Evolutionary conservation across 2,329 filamentous ascomycete species (phyloP), one percentile per base, ranked within the genome.

Genomic region (Thermothelomyces thermophilus): DNA sequence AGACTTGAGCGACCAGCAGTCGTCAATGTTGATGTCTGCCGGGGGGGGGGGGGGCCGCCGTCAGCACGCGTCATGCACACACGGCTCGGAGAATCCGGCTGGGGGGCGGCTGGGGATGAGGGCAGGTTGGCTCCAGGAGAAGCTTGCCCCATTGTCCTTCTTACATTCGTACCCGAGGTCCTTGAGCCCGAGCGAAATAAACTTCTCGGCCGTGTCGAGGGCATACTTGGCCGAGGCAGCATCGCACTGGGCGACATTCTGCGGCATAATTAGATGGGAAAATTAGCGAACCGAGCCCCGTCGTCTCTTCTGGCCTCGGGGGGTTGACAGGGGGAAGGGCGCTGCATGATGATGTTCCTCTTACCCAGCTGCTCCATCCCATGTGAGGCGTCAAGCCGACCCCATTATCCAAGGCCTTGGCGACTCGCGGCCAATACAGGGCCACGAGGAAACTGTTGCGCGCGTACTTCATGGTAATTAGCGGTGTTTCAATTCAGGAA

Each of bases 1-100:
- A 10, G 22, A 22, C 24, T 33, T 44, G 24, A 41, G 51, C 1
- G 48, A 40, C 56, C 56, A 58, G 42, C 56, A 58, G 46, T 58
- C 54, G 45, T 58, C 56, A 16, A 58, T 58, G 49, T 58, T 58
- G 51, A 58, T 40, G 41, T 58, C 51, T 53, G 17, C 8, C 1
- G 2, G n/a, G n/a, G n/a, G n/a, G n/a, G n/a, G n/a, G n/a, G n/a
- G n/a, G n/a, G n/a, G n/a, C n/a, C 6, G 17, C 19, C 17, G 14
- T 28, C 10, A 41, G 39, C 14, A 19, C n/a, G 11, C 9, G 9
- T 26, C 9, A n/a, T n/a, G n/a, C n/a, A n/a, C n/a, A n/a, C n/a
- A n/a, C n/a, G n/a, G n/a, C n/a, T n/a, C n/a, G n/a, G n/a, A n/a
- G n/a, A n/a, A n/a, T n/a, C n/a, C n/a, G n/a, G n/a, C n/a, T n/a